phyloP scores from a whole-genome alignment of 352 stramenopile genomes.

The Phytophthora hibernalis region DNA sequence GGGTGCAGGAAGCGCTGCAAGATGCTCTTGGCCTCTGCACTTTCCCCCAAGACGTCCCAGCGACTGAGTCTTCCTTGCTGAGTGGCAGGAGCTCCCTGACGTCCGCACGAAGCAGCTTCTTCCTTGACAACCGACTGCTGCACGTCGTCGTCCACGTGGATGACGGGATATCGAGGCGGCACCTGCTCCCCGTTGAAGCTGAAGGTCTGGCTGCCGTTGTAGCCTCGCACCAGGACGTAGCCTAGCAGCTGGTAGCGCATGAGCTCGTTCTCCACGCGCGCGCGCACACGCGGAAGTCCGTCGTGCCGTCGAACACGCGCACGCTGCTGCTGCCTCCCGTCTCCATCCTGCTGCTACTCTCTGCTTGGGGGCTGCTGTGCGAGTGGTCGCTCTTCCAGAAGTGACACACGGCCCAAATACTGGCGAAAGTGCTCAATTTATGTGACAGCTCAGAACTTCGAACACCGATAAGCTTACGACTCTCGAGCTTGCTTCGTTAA shows the following conservation, averaged over 20 bases:
- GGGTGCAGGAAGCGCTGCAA: conserved; percentile 55
- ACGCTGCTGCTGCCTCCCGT: conserved; percentile 19
- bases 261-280: conserved; percentile 57
- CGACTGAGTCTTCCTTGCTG: conserved; percentile 37
- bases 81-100: not conserved
- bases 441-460: no score
- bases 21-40: conserved; percentile 58
- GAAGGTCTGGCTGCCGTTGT: conserved; percentile 57
- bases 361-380: no score
- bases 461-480: no score
- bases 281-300: conserved; percentile 54
- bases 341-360: conserved; percentile 23
- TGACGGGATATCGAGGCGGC: conserved; percentile 36
- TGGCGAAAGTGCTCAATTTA: not conserved
- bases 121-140: conserved; percentile 30
- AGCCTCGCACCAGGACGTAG: conserved; percentile 53
- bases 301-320: conserved; percentile 51
- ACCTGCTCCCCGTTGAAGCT: conserved; percentile 53
- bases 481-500: no score
- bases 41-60: conserved; percentile 47
- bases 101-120: conserved; percentile 18
- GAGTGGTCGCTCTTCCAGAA: no score
- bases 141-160: conserved; percentile 31
- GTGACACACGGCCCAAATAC: no score
- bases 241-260: conserved; percentile 59